Percentiles rank a stretch among this genome's conserved stretches.
Conservation (phyloP, 768 basidiomycete genomes). For the Lyophyllum atratum region DNA sequence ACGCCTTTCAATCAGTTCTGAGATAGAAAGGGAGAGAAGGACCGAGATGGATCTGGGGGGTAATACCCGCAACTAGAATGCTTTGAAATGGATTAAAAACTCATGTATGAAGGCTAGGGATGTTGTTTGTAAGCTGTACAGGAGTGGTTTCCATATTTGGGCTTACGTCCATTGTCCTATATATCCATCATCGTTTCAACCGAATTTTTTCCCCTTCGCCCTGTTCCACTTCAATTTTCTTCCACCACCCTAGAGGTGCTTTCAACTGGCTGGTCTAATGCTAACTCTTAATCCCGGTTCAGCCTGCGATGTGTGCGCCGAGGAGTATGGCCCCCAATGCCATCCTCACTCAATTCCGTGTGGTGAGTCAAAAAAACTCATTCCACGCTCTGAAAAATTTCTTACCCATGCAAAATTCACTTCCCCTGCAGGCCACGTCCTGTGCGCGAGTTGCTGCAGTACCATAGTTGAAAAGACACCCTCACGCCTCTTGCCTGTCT, state of each 20-base stretch:
- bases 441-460: conserved; percentile 77
- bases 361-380: conserved; percentile 49
- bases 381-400: conserved; percentile 20
- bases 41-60: conserved; percentile 19
- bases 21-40: conserved; percentile 13
- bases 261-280: conserved; percentile 57
- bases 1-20: conserved; percentile 10
- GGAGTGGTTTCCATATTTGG: conserved; percentile 26
- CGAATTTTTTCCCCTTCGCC: conserved; percentile 50
- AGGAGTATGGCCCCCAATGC: conserved; percentile 77
- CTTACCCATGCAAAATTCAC: conserved; percentile 25
- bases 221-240: conserved; percentile 36
- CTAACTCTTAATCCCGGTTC: conserved; percentile 81
- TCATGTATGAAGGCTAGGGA: conserved; percentile 21
- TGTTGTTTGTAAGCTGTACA: conserved; percentile 27
- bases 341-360: conserved; percentile 82
- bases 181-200: conserved; percentile 47
- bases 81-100: conserved; percentile 20
- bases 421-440: conserved; percentile 65
- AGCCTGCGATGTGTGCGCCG: conserved; percentile 88
- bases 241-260: conserved; percentile 42
- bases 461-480: conserved; percentile 82
- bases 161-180: conserved; percentile 45
- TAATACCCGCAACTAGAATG: background rate
- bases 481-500: conserved; percentile 67